Conservation (phyloP, 345 rosid genomes). For the Lagerstroemia speciosa region DNA sequence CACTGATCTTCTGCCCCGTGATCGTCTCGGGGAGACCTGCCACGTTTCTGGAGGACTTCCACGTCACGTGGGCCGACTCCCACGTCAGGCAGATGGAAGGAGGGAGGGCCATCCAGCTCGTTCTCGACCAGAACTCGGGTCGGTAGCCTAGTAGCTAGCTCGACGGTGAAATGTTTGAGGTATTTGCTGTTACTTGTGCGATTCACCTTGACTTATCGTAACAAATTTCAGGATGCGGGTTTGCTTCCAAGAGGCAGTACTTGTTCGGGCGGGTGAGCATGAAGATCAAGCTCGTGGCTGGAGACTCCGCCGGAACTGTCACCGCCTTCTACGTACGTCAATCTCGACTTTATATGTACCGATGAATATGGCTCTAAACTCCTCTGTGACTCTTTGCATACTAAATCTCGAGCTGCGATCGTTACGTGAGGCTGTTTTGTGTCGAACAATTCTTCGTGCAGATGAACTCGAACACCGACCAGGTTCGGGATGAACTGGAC, state of each 20-base stretch:
- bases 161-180: no score
- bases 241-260: constrained; percentile 68
- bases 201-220: neutral
- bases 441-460: constrained; percentile 11
- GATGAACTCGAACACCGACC: constrained; percentile 77
- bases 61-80: constrained; percentile 57
- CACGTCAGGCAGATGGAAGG: constrained; percentile 62
- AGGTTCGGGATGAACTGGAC: constrained; percentile 69
- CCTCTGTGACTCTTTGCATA: no score
- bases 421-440: no score
- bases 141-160: neutral
- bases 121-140: constrained; percentile 82
- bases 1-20: neutral
- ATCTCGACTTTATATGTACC: neutral
- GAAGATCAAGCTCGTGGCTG: constrained; percentile 85
- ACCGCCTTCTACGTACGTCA: constrained; percentile 78
- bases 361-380: neutral
- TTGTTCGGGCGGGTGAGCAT: constrained; percentile 81
- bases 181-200: no score
- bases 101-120: constrained; percentile 71
- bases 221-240: constrained; percentile 60
- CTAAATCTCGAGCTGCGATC: no score
- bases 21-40: constrained; percentile 41
- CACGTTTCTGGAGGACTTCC: constrained; percentile 58
- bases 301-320: constrained; percentile 99